phyloP scores from a whole-genome alignment of 2,329 filamentous ascomycete species.

The Hymenoscyphus fructigenus region DNA sequence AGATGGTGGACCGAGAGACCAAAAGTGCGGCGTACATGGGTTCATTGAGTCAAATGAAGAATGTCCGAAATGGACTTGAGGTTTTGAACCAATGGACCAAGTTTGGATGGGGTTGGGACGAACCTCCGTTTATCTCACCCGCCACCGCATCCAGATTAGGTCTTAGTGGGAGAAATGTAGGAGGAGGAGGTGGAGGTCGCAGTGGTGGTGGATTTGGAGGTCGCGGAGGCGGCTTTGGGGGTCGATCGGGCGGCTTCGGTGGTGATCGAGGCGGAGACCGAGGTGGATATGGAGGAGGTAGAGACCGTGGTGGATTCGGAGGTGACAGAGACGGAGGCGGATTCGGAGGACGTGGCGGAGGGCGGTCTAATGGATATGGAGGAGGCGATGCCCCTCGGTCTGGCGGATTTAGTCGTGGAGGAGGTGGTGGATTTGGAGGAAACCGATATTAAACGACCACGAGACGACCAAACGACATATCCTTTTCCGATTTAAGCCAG shows the following conservation, averaged over 20 bases:
- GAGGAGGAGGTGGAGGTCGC: conserved; percentile 16
- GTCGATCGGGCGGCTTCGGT: background rate
- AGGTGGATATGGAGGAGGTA: background rate
- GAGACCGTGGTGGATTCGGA: background rate
- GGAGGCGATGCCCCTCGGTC: background rate
- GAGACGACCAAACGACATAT: background rate
- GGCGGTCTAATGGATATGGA: conserved; percentile 3
- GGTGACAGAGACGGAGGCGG: background rate
- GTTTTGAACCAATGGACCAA: conserved; percentile 33
- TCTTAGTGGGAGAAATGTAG: conserved; percentile 10
- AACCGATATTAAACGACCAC: background rate
- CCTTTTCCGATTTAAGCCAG: background rate
- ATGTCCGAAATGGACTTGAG: conserved; percentile 14
- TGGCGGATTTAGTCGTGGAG: too few species aligned
- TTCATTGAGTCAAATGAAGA: conserved; percentile 18
- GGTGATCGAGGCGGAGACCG: background rate
- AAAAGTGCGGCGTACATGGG: conserved; percentile 34
- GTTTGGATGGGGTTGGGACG: conserved; percentile 37
- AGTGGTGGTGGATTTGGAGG: conserved; percentile 18
- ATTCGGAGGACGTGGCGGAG: conserved; percentile 2
- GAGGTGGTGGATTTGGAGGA: background rate
- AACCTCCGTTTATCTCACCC: conserved; percentile 30
- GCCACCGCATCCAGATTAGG: conserved; percentile 29
- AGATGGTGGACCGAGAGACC: conserved; percentile 27
- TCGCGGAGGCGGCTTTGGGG: conserved; percentile 11